phyloP scores from a whole-genome alignment of 306 rosid species.

The Prunus mongolica region DNA sequence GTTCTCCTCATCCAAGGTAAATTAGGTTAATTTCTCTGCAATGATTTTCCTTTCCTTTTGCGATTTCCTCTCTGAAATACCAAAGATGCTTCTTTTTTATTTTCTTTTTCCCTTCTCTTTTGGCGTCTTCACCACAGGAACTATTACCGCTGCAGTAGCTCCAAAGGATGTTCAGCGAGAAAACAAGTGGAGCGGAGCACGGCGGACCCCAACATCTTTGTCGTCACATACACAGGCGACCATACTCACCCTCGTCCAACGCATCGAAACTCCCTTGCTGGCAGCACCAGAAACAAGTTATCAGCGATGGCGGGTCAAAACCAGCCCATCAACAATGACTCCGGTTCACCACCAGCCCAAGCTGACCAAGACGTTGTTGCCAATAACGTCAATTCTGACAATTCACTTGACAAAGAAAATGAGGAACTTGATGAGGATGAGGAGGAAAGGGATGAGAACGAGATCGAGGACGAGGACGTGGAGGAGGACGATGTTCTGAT shows the following conservation, averaged over 20 bases:
- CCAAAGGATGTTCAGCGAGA: constrained; percentile 65
- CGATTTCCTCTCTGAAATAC: constrained; percentile 12
- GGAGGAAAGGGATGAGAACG: neutral
- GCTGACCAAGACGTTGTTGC: neutral
- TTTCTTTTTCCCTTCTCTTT: too few species aligned
- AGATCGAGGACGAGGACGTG: constrained; percentile 4
- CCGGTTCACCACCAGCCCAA: constrained; percentile 19
- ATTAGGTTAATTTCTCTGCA: neutral
- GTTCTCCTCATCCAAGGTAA: constrained; percentile 82
- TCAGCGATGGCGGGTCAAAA: constrained; percentile 1
- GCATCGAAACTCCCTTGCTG: constrained; percentile 69
- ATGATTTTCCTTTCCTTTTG: neutral
- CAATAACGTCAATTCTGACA: neutral
- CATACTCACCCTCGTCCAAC: constrained; percentile 68
- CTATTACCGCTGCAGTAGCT: constrained; percentile 78
- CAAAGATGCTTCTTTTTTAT: neutral
- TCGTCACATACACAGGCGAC: constrained; percentile 66
- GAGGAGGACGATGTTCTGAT: constrained; percentile 32
- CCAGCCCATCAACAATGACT: neutral
- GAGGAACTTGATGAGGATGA: constrained; percentile 5
- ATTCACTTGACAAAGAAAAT: neutral
- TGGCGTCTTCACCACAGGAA: constrained; percentile 30
- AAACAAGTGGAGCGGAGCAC: constrained; percentile 74
- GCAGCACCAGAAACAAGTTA: constrained; percentile 43
- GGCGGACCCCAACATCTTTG: constrained; percentile 39